These are phyloP conservation scores for Colletotrichum truncatum DNA, from an alignment of 2,329 filamentous ascomycete genomes.

Conservation along the genomic window DNA sequence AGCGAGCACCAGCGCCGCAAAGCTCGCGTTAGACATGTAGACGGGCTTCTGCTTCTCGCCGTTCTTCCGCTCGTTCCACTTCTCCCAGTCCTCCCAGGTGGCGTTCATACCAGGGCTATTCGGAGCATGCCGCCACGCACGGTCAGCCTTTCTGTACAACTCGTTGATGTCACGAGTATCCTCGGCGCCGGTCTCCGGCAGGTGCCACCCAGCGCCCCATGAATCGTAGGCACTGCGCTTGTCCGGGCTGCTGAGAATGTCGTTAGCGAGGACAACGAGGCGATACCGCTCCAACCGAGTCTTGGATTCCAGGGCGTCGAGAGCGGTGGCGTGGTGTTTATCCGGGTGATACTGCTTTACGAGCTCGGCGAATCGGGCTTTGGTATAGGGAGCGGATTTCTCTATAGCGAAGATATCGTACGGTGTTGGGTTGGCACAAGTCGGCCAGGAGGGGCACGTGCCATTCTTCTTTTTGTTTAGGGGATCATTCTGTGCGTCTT, in stretches of 20 bases:
- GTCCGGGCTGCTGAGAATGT: constrained; percentile 82
- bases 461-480: neutral
- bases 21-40: constrained; percentile 82
- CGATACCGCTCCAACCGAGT: constrained; percentile 88
- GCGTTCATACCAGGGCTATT: constrained; percentile 73
- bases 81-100: constrained; percentile 98
- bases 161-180: constrained; percentile 47
- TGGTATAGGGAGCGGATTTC: constrained; percentile 74
- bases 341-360: constrained; percentile 98
- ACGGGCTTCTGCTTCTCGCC: constrained; percentile 62
- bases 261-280: constrained; percentile 86
- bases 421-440: constrained; percentile 71
- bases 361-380: constrained; percentile 85
- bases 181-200: constrained; percentile 60
- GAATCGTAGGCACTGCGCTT: constrained; percentile 85
- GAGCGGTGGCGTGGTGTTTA: constrained; percentile 50
- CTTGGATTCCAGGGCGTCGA: constrained; percentile 45
- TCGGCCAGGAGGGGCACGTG: constrained; percentile 58
- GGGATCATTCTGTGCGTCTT: neutral
- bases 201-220: constrained; percentile 81
- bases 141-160: constrained; percentile 50
- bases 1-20: constrained; percentile 76
- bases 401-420: constrained; percentile 83
- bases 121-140: constrained; percentile 57
- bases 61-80: constrained; percentile 70